Base-by-base conservation (phyloP, 768 basidiomycete genomes). In the Amylocystis lapponica region DNA sequence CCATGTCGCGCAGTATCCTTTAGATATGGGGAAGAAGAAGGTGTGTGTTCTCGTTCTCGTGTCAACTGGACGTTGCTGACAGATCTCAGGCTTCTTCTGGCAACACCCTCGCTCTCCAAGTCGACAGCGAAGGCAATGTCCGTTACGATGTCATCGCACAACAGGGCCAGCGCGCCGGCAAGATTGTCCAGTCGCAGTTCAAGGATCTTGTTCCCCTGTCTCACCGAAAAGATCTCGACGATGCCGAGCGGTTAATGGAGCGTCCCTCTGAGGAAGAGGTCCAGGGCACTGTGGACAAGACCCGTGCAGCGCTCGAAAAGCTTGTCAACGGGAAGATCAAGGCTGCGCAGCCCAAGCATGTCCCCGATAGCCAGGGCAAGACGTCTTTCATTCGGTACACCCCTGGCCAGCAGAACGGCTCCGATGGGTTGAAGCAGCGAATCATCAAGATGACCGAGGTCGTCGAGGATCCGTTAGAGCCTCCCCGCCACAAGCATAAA, bases 361-460 rank as follows among this genome's bases (percentile, higher is more conserved):
- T 98, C 5, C 87, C 91, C 1, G 89, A 87, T 51, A 72, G 74
- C 26, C 83, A 86, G 49, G 86, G 85, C 5, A 87, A 87, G 64
- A 83, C 92, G 0, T 72, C 80, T 8, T 99, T 91, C 64, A 90
- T 99, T 50, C 86, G 96, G 13, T 99, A 99, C 61, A 99, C 96
- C 12, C 94, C 95, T 7, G 92, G 91, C 8, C 90, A 93, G 56
- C 89, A 93, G 61, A 76, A 74, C 52, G 79, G 79, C 29, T 69
- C 74, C 21, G 70, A 70, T 23, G 85, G 79, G 5, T 61, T 92
- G 56, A 87, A 94, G 62, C 96, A 99, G 63, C 71, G 95, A 43
- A 97, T 99, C 55, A 98, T 99, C 66, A 99, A 99, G 65, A 97
- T 99, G 94, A 82, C 92, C 9, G 92, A 95, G 52, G 87, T 98